Evolutionary conservation across 345 rosid genomes (phyloP), one percentile per base, ranked within the genome.

Genomic region (Bruguiera sexangula): DNA sequence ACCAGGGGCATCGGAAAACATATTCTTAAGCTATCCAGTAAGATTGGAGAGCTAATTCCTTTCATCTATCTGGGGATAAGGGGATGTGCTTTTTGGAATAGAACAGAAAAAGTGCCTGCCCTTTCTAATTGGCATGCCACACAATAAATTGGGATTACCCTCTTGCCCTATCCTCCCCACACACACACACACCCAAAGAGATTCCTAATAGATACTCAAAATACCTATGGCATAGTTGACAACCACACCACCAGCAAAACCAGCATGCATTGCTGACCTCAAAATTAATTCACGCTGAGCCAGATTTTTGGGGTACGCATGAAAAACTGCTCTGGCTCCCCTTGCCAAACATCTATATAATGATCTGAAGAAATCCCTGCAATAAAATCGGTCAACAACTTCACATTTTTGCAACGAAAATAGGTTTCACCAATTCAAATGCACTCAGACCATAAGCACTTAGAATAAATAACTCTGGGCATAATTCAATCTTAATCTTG

Each of bases 251-350:
- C 99, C 96, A 31, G 96, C 87, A 78, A 92, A 95, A 57, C 97
- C 96, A 80, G 96, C 89, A 53, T 86, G 90, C 86, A 89, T 87
- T 11, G 99, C 97, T 39, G 85, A 86, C 64, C 81, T 80, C 76
- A 95, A 76, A 74, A 95, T 88, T 78, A 95, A 72, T 84, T 89
- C 95, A 43, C 86, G 93, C 75, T 91, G 98, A 36, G 91, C 88
- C 30, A 82, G 26, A 72, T 81, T 91, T 81, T 89, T 96, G 58
- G 98, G 96, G 76, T 91, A 94, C 62, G 91, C 80, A 78, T 89
- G 98, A 76, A 91, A 88, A 51, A 86, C 95, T 56, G 98, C 98
- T 76, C 92, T 85, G 68, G 93, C 96, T 74, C 96, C 96, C 76
- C 96, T 89, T 63, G 93, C 85, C 73, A 94, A 79, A 78, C 95